A percentile compares a stretch with the other conserved stretches of the same genome.
Evolutionary conservation across 176 grass and related monocot genomes (phyloP).

Genomic region (Ensete glaucum): DNA sequence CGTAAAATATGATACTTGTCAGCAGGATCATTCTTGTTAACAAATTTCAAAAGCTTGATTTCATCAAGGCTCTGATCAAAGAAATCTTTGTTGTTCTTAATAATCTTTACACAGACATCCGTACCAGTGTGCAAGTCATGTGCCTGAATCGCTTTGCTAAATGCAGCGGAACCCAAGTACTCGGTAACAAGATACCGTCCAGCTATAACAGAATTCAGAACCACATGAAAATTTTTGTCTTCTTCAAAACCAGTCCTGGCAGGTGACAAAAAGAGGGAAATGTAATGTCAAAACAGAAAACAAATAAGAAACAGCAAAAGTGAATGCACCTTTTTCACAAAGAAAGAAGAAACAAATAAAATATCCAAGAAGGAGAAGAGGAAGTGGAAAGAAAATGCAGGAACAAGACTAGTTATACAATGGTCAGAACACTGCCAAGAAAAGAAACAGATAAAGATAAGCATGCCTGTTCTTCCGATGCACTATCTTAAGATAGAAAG

Average conservation of each 20-base stretch:
- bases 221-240: constrained; percentile 95
- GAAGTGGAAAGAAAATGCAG: neutral
- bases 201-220: constrained; percentile 89
- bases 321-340: neutral
- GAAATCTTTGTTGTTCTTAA: constrained; percentile 99
- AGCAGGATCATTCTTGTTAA: constrained; percentile 92
- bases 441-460: neutral
- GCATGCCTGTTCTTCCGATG: constrained; percentile 94
- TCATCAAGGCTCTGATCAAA: constrained; percentile 99
- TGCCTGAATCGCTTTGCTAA: constrained; percentile 98
- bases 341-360: neutral
- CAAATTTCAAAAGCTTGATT: constrained; percentile 99
- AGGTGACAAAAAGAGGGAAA: constrained; percentile 8
- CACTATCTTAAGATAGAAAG: constrained; percentile 93
- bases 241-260: constrained; percentile 98
- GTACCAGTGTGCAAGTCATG: constrained; percentile 98
- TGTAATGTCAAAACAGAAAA: constrained; percentile 22
- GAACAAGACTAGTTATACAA: neutral
- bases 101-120: constrained; percentile 99
- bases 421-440: neutral
- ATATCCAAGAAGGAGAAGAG: neutral
- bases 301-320: neutral
- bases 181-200: constrained; percentile 95
- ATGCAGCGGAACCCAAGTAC: constrained; percentile 92
- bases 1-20: constrained; percentile 94